Evolutionary conservation across 768 basidiomycete species (phyloP).

Genomic region (Rhodocollybia butyracea): DNA sequence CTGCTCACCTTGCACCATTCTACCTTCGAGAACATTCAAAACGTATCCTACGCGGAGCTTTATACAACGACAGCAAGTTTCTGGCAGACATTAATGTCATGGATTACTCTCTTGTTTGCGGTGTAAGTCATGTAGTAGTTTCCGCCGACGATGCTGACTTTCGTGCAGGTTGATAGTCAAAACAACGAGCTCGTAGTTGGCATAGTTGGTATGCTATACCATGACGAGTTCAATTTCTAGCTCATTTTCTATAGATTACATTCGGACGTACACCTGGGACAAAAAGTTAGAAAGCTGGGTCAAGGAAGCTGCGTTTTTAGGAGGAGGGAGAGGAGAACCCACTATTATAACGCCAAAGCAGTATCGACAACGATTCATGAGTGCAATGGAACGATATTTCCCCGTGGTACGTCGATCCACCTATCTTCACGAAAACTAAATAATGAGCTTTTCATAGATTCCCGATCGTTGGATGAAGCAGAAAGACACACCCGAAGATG

Average conservation of each 20-base stretch:
- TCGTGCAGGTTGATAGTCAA: conserved; percentile 67
- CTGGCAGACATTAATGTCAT: conserved; percentile 92
- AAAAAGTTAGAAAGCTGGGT: conserved; percentile 99
- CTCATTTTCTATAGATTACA: conserved; percentile 61
- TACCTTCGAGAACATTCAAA: conserved; percentile 97
- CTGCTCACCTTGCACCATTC: conserved; percentile 82
- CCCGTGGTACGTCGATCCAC: conserved; percentile 59
- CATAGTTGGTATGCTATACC: conserved; percentile 76
- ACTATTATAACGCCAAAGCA: conserved; percentile 96
- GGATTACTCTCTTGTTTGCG: conserved; percentile 97
- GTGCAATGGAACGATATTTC: conserved; percentile 89
- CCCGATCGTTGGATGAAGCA: conserved; percentile 93
- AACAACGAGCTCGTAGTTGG: conserved; percentile 93
- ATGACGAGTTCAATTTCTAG: background rate
- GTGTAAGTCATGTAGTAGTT: conserved; percentile 32
- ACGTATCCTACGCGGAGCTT: conserved; percentile 82
- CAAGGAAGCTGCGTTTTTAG: conserved; percentile 90
- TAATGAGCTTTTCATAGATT: conserved; percentile 40
- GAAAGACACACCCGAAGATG: conserved; percentile 74
- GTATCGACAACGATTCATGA: conserved; percentile 83
- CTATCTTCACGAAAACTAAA: background rate
- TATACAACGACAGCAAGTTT: conserved; percentile 96
- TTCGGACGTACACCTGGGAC: conserved; percentile 97
- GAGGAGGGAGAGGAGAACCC: conserved; percentile 84
- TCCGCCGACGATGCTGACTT: background rate